Base-by-base conservation (phyloP, 163 green algal species). In the Volvox carteri region DNA sequence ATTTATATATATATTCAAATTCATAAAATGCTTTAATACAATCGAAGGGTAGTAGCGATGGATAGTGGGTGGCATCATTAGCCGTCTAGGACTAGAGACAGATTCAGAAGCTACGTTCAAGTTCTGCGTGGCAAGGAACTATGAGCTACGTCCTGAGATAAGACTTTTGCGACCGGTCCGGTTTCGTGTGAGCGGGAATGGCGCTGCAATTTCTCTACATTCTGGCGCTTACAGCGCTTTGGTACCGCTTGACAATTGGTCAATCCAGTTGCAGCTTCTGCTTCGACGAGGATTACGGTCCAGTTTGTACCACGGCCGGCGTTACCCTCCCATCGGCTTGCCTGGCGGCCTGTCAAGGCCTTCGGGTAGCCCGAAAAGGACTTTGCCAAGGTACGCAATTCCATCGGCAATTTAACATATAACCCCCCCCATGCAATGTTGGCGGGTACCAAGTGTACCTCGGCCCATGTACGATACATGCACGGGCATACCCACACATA, bases 281-380 rank as follows among this genome's bases (percentile, higher is more conserved):
- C 23, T 78, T 56, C 23, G 70, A 39, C 8, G 44, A 21, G 33
- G 19, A 14, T 54, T 52, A 58, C 21, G 39, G 35, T 52, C 70
- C 70, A 56, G 78, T 86, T 5, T 86, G 78, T 41, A 76, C 60
- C 25, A 48, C 37, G 3, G 28, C n/a, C 2, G 78, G 78, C 2
- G 58, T 77, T n/a, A 77, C 78, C 11, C 28, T 85, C 33, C 23
- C 60, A 23, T 50, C 41, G 12, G 58, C 28, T 12, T 86, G 78
- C 41, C 18, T 76, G 1, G 78, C 78, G 9, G 23, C 28, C 11
- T 86, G 78, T 33, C 78, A 86, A 35, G 56, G 78, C 4, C 78
- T 86, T 33, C 18, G 33, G 1, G 37, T 86, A 14, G 39, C 5
- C 39, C 41, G n/a, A 5, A 86, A 48, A 25, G 78, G 78, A 2